A percentile compares a stretch with the other conserved stretches of the same genome.
These are phyloP conservation scores for Trametes hirsuta DNA, from an alignment of 1,284 basidiomycete genomes.

Conservation along the genomic window DNA sequence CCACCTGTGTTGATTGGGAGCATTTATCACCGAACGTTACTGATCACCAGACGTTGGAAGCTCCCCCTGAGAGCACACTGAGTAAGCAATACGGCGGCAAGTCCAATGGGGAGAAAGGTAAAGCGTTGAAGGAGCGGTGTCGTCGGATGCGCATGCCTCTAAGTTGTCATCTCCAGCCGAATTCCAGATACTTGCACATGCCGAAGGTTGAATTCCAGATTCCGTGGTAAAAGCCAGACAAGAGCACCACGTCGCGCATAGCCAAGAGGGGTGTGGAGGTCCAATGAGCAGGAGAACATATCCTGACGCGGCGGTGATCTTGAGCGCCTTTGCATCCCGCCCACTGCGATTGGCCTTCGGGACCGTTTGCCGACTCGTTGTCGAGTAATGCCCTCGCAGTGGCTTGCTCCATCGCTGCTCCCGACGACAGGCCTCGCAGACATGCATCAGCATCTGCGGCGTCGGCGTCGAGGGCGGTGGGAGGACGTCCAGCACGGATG, in stretches of 20 bases:
- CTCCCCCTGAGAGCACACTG: too few species aligned
- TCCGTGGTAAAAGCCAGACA: slow-evolving; percentile 15
- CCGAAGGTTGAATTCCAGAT: slow-evolving; percentile 25
- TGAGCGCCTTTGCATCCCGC: slow-evolving; percentile 23
- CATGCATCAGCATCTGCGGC: slow-evolving; percentile 13
- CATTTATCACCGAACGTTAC: too few species aligned
- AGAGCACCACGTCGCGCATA: slow-evolving; percentile 8
- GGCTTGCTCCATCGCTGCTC: slow-evolving; percentile 8
- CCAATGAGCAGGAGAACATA: slow-evolving; percentile 25
- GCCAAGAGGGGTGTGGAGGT: slow-evolving; percentile 13
- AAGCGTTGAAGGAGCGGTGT: background rate
- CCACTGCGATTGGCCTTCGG: slow-evolving; percentile 17
- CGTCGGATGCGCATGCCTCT: background rate
- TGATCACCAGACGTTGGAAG: too few species aligned
- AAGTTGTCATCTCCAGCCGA: slow-evolving; percentile 1
- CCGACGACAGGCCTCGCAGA: slow-evolving; percentile 14
- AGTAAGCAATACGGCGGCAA: background rate
- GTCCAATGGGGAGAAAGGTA: slow-evolving; percentile 17
- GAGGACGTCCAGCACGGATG: slow-evolving; percentile 7
- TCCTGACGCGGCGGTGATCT: background rate
- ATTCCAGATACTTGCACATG: slow-evolving; percentile 25
- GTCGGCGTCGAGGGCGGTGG: slow-evolving; percentile 6
- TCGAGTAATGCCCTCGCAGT: background rate
- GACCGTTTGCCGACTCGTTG: background rate
- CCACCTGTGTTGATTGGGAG: too few species aligned